phyloP scores from a whole-genome alignment of 208 protist genomes.

The Borovskyia barvae region DNA sequence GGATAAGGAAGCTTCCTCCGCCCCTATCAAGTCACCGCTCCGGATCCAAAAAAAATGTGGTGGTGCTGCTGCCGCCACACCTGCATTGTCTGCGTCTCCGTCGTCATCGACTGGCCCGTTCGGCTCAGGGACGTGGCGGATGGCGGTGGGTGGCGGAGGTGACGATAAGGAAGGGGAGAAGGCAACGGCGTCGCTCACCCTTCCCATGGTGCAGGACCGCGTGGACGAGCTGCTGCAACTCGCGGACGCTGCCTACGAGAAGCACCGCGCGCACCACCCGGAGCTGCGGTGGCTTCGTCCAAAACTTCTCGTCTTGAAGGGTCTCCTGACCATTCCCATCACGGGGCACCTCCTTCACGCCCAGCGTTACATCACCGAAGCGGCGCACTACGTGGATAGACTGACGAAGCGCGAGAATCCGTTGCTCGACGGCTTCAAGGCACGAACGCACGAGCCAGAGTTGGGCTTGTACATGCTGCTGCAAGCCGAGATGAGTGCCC shows the following conservation, averaged over 20 bases:
- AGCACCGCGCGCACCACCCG: slow-evolving; percentile 22
- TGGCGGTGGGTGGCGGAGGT: slow-evolving; percentile 29
- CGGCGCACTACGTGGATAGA: slow-evolving; percentile 48
- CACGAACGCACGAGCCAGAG: slow-evolving; percentile 53
- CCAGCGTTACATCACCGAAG: slow-evolving; percentile 41
- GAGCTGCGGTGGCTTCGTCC: slow-evolving; percentile 67
- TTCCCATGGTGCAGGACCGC: slow-evolving; percentile 54
- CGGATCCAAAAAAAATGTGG: no score
- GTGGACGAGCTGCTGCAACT: slow-evolving; percentile 67
- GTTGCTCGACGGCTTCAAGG: slow-evolving; percentile 50
- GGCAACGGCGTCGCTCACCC: slow-evolving; percentile 38
- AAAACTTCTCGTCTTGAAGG: slow-evolving; percentile 79
- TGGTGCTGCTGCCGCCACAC: neutral
- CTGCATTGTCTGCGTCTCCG: neutral
- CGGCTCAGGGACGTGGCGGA: slow-evolving; percentile 26
- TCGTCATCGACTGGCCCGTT: neutral
- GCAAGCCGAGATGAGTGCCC: slow-evolving; percentile 60
- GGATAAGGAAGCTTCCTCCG: no score
- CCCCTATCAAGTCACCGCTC: no score
- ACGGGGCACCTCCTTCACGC: slow-evolving; percentile 69
- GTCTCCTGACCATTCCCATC: slow-evolving; percentile 58
- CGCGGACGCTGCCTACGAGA: slow-evolving; percentile 25
- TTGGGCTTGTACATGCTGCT: slow-evolving; percentile 70
- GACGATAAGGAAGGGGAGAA: neutral
- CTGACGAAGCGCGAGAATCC: slow-evolving; percentile 37